Base-by-base conservation (phyloP, 2,329 filamentous ascomycete species). In the Trichoderma endophyticum region DNA sequence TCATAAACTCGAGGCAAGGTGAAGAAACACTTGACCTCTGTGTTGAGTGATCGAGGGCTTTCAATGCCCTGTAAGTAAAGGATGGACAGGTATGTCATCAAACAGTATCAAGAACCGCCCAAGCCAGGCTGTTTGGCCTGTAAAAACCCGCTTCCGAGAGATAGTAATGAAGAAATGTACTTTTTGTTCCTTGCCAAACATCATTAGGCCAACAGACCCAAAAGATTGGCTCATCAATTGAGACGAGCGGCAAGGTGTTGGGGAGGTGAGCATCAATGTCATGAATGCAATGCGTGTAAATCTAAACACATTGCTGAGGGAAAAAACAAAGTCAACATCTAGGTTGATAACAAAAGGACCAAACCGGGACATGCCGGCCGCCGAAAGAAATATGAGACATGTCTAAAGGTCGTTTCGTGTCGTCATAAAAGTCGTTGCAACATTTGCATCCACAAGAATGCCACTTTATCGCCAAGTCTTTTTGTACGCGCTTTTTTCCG, bases 341-440 rank as follows among this genome's bases (percentile, higher is more conserved):
- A 66, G 18, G 43, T 62, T 57, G 59, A 70, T 63, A 59, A 59
- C n/a, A 67, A 59, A 48, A 28, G 57, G 34, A 34, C 51, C 26
- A 28, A 51, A 21, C 43, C 34, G 21, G 62, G 21, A 36, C 14
- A 64, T 62, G 59, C 54, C 66, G 36, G 28, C 39, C 51, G 36
- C 39, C 43, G 28, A 51, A 62, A 61, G 57, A 61, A 62, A 56
- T 43, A 36, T 62, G 54, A 71, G 60, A 54, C 67, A 63, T 68
- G 67, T 72, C 71, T 72, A 75, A 60, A 64, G 32, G 70, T 75
- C 75, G 74, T 76, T 74, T 75, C 75, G 69, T 75, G 71, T 77
- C 75, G 73, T 77, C 73, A 74, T 77, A 73, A 74, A 59, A 74
- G 71, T 77, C 76, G 75, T 78, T 73, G 71, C 70, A 76, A 75